Evolutionary conservation across 2,329 filamentous ascomycete genomes (phyloP).

Genomic region (Sclerotiophoma versabilis): DNA sequence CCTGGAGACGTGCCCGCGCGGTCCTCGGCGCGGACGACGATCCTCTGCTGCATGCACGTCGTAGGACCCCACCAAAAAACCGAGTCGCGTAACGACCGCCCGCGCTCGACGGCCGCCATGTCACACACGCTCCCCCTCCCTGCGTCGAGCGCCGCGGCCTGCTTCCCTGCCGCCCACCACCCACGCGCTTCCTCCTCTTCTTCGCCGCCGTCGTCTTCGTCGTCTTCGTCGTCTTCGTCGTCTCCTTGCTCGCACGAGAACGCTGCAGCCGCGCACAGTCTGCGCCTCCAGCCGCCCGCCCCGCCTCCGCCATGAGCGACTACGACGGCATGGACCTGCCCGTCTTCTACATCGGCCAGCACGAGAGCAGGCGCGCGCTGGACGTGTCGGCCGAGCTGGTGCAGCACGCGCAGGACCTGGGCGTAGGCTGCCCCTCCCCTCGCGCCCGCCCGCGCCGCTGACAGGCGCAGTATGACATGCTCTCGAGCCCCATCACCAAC

Average conservation of each 20-base stretch:
- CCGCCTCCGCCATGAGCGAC: conserved; percentile 16
- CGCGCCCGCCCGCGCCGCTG: not conserved
- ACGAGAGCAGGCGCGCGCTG: conserved; percentile 69
- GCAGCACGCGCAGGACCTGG: conserved; percentile 70
- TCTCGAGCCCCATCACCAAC: conserved; percentile 81
- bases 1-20: too few species aligned
- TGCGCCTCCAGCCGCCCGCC: not conserved
- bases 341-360: conserved; percentile 75
- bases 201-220: too few species aligned
- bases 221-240: too few species aligned
- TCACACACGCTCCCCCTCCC: conserved; percentile 3
- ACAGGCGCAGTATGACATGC: conserved; percentile 73
- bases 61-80: conserved; percentile 1
- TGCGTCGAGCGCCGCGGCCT: not conserved
- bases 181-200: not conserved
- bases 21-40: not conserved
- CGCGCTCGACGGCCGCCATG: not conserved
- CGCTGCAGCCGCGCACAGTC: too few species aligned
- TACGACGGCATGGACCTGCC: conserved; percentile 51
- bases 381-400: conserved; percentile 71
- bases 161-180: not conserved
- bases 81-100: not conserved
- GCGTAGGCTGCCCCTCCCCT: conserved; percentile 38
- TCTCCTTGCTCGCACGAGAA: too few species aligned
- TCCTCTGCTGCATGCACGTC: not conserved